Evolutionary conservation across 495 filamentous ascomycete genomes (phyloP).

Genomic region (Lophium mytilinum): DNA sequence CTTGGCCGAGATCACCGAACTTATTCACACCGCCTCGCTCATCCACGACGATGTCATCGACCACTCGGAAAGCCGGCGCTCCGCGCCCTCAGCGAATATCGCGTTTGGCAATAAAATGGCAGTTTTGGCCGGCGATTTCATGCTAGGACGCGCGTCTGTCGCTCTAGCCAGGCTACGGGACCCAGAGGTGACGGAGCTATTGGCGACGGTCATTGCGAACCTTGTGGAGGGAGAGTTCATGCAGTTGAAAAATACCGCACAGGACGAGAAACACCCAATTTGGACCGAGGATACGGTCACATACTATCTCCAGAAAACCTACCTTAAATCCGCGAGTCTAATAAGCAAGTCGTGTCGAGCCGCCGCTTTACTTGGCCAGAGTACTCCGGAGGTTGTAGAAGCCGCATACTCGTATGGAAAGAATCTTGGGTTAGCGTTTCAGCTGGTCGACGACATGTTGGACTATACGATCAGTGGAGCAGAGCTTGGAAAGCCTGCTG

Average conservation of each 20-base stretch:
- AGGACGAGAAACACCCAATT: constrained; percentile 69
- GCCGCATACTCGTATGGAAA: constrained; percentile 85
- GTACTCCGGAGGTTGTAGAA: constrained; percentile 71
- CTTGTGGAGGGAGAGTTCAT: constrained; percentile 98
- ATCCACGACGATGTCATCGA: constrained; percentile 98
- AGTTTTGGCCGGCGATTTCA: constrained; percentile 89
- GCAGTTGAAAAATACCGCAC: constrained; percentile 93
- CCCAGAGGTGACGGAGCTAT: constrained; percentile 85
- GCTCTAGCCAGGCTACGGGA: constrained; percentile 84
- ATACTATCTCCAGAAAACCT: constrained; percentile 98
- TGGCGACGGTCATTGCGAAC: constrained; percentile 95
- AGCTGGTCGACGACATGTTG: constrained; percentile 97
- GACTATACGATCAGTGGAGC: constrained; percentile 82
- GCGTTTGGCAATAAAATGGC: constrained; percentile 99
- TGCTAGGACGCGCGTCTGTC: constrained; percentile 87
- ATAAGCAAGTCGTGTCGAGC: constrained; percentile 95
- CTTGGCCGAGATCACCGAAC: constrained; percentile 90
- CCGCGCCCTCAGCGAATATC: constrained; percentile 77
- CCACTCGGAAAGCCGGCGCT: constrained; percentile 73
- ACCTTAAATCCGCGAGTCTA: constrained; percentile 89
- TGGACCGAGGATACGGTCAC: constrained; percentile 81
- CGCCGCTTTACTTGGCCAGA: constrained; percentile 73
- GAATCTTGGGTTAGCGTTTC: constrained; percentile 90
- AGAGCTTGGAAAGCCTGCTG: constrained; percentile 89
- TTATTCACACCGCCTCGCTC: constrained; percentile 93